Evolutionary conservation across 192 early-diverging fungal genomes (phyloP).

Genomic region (Helicostylum pulchrum): DNA sequence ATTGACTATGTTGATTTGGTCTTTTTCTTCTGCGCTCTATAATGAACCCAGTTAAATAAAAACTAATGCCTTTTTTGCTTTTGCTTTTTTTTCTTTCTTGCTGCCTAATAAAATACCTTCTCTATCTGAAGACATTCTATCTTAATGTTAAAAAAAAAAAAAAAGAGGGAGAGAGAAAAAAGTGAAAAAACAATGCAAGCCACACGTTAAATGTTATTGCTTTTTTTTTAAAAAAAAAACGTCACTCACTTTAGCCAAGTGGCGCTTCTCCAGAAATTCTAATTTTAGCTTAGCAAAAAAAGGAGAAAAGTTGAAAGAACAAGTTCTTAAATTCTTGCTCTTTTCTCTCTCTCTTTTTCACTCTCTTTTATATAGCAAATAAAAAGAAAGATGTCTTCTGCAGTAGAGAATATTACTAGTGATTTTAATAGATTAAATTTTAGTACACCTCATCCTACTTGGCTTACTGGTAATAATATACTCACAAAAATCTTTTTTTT

Average conservation of each 20-base stretch:
- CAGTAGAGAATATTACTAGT: background rate
- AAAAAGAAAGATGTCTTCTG: background rate
- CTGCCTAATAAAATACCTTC: background rate
- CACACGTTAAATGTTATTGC: background rate
- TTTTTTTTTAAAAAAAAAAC: background rate
- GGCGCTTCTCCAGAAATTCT: too few species aligned
- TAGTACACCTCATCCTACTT: background rate
- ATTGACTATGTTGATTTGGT: background rate
- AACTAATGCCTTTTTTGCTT: background rate
- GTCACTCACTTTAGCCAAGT: too few species aligned
- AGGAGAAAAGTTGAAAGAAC: too few species aligned
- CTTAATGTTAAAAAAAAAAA: background rate
- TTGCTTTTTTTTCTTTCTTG: background rate
- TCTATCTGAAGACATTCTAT: conserved; percentile 15
- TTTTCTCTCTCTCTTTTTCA: background rate
- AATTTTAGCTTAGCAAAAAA: too few species aligned
- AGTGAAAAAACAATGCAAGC: background rate
- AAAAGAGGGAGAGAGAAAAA: background rate
- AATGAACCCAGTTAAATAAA: background rate
- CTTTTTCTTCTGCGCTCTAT: background rate
- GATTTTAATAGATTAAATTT: conserved; percentile 1
- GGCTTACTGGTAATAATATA: background rate
- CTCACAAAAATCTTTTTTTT: background rate
- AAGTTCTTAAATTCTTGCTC: conserved; percentile 1
- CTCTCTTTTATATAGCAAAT: background rate